These are phyloP conservation scores for Ananas comosus DNA, from an alignment of 176 grass and related monocot species.

Conservation along the genomic window DNA sequence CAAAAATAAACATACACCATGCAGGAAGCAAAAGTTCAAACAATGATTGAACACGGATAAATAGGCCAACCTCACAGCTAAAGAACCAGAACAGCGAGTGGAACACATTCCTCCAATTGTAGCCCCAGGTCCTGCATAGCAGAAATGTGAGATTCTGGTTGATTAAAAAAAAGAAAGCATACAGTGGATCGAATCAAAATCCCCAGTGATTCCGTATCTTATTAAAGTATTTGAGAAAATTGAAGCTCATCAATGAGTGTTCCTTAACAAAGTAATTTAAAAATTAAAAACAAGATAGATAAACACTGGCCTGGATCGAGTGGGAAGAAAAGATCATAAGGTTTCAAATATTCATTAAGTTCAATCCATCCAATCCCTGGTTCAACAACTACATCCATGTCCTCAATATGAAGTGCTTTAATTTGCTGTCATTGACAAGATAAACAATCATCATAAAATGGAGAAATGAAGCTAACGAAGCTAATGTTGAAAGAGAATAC, in stretches of 20 bases:
- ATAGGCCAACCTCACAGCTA: constrained; percentile 89
- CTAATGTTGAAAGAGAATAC: neutral
- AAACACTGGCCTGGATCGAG: constrained; percentile 76
- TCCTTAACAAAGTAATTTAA: too few species aligned
- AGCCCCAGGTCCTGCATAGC: constrained; percentile 77
- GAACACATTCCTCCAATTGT: constrained; percentile 98
- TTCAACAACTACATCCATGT: constrained; percentile 96
- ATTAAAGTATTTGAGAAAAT: too few species aligned
- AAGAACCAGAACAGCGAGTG: constrained; percentile 92
- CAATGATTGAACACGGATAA: neutral
- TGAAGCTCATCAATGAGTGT: too few species aligned
- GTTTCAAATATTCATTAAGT: constrained; percentile 84
- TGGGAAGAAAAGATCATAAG: constrained; percentile 89
- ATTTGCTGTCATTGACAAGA: constrained; percentile 48
- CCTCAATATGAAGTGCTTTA: constrained; percentile 73
- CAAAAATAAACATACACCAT: constrained; percentile 3
- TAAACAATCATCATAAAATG: neutral
- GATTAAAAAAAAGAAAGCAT: too few species aligned
- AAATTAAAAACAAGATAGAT: too few species aligned
- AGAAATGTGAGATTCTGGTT: constrained; percentile 18
- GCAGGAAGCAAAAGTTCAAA: constrained; percentile 3
- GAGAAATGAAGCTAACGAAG: constrained; percentile 9
- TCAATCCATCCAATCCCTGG: constrained; percentile 97
- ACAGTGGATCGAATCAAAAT: too few species aligned
- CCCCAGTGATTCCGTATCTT: too few species aligned